These are phyloP conservation scores for Aspergillus panamensis DNA, from an alignment of 495 filamentous ascomycete genomes.

Conservation along the genomic window DNA sequence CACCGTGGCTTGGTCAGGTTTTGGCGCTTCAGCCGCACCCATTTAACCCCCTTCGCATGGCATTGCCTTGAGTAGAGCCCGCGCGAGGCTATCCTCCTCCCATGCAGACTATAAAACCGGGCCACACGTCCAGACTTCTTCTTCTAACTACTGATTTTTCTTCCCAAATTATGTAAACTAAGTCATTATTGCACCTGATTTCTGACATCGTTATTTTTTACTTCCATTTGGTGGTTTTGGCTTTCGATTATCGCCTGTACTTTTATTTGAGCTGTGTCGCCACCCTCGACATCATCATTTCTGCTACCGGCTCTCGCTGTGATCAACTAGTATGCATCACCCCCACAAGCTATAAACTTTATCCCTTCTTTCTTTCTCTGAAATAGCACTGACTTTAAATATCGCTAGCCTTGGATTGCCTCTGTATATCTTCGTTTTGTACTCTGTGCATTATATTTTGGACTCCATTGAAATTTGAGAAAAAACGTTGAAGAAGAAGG, in stretches of 20 bases:
- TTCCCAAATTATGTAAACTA: background rate
- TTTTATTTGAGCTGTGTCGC: background rate
- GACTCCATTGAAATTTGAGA: background rate
- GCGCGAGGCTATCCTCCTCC: background rate
- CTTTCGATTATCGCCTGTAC: background rate
- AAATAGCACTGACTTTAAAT: background rate
- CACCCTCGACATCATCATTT: background rate
- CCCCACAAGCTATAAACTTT: background rate
- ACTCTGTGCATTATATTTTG: background rate
- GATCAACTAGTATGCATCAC: background rate
- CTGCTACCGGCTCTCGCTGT: background rate
- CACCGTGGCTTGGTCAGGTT: constrained; percentile 12
- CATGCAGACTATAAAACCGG: constrained; percentile 7
- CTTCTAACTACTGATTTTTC: background rate
- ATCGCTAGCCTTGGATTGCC: background rate
- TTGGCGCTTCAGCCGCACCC: constrained; percentile 13
- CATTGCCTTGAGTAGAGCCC: constrained; percentile 1
- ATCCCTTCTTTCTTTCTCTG: background rate
- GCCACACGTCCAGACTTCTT: background rate
- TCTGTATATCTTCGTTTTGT: background rate
- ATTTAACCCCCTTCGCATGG: background rate
- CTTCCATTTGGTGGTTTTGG: background rate
- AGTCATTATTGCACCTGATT: background rate
- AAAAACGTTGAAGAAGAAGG: background rate
- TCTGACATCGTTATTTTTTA: background rate